phyloP scores from a whole-genome alignment of 2,329 filamentous ascomycete species.

The Colletotrichum scovillei region DNA sequence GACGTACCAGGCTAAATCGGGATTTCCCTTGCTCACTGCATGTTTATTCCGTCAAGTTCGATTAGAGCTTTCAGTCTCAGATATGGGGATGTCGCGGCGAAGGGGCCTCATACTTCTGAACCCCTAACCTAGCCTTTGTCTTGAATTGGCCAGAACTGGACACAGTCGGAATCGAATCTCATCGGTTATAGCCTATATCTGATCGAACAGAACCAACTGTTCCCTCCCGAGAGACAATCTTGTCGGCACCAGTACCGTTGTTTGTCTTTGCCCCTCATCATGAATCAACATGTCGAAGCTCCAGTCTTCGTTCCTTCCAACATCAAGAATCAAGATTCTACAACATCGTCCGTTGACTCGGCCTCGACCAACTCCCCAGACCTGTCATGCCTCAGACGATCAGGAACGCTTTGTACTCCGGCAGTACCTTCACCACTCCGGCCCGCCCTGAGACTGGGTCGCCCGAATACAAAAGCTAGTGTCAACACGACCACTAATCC shows the following conservation, averaged over 20 bases:
- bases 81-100: neutral
- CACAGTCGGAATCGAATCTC: neutral
- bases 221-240: neutral
- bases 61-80: neutral
- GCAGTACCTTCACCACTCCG: neutral
- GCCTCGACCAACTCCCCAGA: neutral
- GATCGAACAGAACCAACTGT: neutral
- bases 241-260: neutral
- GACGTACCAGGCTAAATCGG: neutral
- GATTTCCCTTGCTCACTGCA: neutral
- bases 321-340: neutral
- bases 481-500: slow-evolving; percentile 8
- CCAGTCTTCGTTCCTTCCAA: neutral
- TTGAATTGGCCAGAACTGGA: neutral
- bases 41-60: neutral
- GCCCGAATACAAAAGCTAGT: neutral
- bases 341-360: neutral
- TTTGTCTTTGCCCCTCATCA: neutral
- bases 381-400: neutral
- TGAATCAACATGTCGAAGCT: slow-evolving; percentile 25
- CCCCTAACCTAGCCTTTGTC: neutral
- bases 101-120: neutral
- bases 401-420: neutral
- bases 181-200: slow-evolving; percentile 5
- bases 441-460: neutral